A percentile compares a stretch with the other conserved stretches of the same genome.
Conservation (phyloP, 192 early-diverging fungal species). For the Linnemannia exigua region DNA sequence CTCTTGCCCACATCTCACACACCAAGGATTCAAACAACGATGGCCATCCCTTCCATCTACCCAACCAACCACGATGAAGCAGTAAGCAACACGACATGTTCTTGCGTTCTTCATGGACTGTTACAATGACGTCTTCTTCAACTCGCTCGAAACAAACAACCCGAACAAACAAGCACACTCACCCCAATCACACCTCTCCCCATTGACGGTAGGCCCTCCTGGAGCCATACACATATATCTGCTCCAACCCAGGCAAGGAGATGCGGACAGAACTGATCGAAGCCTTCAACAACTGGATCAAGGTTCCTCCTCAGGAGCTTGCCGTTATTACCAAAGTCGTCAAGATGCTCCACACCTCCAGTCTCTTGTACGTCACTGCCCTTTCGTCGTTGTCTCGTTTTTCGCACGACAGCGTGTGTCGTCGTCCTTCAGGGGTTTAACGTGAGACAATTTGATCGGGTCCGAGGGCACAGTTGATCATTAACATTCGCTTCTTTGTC, state of each 20-base stretch:
- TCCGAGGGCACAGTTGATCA: neutral
- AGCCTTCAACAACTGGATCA: conserved; percentile 93
- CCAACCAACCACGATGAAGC: conserved; percentile 38
- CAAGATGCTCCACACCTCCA: conserved; percentile 96
- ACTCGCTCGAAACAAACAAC: too few relatives aligned
- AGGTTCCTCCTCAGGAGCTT: conserved; percentile 78
- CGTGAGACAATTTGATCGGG: neutral
- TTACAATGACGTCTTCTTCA: neutral
- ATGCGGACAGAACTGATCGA: conserved; percentile 92
- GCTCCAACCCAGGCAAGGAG: conserved; percentile 91
- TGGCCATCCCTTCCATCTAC: conserved; percentile 36
- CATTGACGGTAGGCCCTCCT: conserved; percentile 77
- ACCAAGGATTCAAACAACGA: neutral
- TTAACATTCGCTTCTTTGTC: neutral
- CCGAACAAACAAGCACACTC: too few relatives aligned
- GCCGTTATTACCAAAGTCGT: conserved; percentile 82
- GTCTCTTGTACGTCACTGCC: conserved; percentile 80
- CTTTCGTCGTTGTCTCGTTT: neutral
- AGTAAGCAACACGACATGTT: neutral
- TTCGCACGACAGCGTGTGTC: too few relatives aligned
- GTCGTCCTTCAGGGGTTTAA: too few relatives aligned
- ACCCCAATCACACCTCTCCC: neutral
- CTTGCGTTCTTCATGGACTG: neutral
- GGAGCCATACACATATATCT: conserved; percentile 94
- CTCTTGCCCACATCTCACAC: neutral